phyloP scores from a whole-genome alignment of 495 filamentous ascomycete genomes.

The Xylona heveae region DNA sequence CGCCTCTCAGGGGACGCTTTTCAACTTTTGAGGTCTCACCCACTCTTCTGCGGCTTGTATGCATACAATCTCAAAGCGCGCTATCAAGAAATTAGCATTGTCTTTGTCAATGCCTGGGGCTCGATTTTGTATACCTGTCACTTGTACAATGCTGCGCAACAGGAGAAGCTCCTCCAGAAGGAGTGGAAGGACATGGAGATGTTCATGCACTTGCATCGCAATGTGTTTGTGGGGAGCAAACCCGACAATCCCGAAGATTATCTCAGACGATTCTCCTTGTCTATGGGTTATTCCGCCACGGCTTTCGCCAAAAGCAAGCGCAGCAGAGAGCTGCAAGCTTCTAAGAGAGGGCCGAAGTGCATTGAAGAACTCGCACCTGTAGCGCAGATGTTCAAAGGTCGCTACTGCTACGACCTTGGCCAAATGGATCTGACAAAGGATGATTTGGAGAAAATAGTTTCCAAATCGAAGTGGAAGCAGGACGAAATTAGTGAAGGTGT shows the following conservation, averaged over 20 bases:
- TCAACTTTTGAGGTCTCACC: slow-evolving; percentile 9
- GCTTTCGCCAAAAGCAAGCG: slow-evolving; percentile 10
- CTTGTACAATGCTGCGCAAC: slow-evolving; percentile 17
- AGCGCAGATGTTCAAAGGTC: slow-evolving; percentile 12
- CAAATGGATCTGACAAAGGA: slow-evolving; percentile 6
- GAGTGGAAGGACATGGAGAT: slow-evolving; percentile 20
- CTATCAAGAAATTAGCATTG: slow-evolving; percentile 11
- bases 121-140: slow-evolving; percentile 16
- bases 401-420: slow-evolving; percentile 10
- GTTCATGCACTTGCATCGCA: slow-evolving; percentile 7
- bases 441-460: slow-evolving; percentile 2
- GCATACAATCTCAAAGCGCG: slow-evolving; percentile 11
- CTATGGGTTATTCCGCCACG: slow-evolving; percentile 15
- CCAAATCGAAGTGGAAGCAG: slow-evolving; percentile 2
- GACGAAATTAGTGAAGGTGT: too few relatives aligned
- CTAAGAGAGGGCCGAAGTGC: slow-evolving; percentile 12
- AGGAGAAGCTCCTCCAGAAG: slow-evolving; percentile 10
- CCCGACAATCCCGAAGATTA: slow-evolving; percentile 12
- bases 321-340: slow-evolving; percentile 4
- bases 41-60: slow-evolving; percentile 16
- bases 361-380: slow-evolving; percentile 11
- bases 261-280: slow-evolving; percentile 16
- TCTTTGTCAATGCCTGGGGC: slow-evolving; percentile 15
- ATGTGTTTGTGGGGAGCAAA: slow-evolving; percentile 14
- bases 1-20: slow-evolving; percentile 6